Evolutionary conservation across 2,329 filamentous ascomycete species (phyloP).

Genomic region (Aspergillus melleus): DNA sequence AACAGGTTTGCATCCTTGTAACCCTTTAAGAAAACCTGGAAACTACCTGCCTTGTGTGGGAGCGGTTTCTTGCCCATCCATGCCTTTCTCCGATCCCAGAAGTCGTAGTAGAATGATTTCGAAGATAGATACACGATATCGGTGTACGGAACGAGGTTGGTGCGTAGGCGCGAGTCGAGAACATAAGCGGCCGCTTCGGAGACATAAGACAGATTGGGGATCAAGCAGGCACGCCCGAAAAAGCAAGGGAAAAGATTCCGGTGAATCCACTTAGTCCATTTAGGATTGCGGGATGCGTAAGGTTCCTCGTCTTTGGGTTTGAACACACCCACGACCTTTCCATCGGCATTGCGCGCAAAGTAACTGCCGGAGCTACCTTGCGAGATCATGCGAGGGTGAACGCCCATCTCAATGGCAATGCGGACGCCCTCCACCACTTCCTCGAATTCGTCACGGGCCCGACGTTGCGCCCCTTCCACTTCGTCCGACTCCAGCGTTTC

Average conservation of each 20-base stretch:
- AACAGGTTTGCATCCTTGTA: conserved; percentile 98
- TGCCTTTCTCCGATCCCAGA: conserved; percentile 88
- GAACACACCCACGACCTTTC: conserved; percentile 95
- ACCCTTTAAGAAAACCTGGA: conserved; percentile 95
- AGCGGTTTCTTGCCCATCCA: conserved; percentile 84
- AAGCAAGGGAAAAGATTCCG: conserved; percentile 96
- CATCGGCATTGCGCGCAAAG: conserved; percentile 87
- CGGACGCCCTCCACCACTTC: conserved; percentile 87
- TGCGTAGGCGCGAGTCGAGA: conserved; percentile 84
- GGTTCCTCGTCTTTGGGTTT: conserved; percentile 99
- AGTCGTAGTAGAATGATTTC: conserved; percentile 97
- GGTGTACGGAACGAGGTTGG: conserved; percentile 92
- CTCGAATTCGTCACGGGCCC: conserved; percentile 82
- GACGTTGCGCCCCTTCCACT: conserved; percentile 58
- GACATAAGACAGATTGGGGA: conserved; percentile 96
- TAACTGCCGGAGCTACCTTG: conserved; percentile 98
- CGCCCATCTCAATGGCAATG: conserved; percentile 81
- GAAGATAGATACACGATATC: conserved; percentile 93
- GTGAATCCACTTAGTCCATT: conserved; percentile 99
- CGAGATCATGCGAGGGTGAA: conserved; percentile 93
- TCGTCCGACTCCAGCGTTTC: conserved; percentile 65
- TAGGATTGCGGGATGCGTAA: conserved; percentile 93
- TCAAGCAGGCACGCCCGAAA: conserved; percentile 91
- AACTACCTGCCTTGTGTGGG: conserved; percentile 89
- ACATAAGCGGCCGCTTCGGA: conserved; percentile 97